phyloP scores from a whole-genome alignment of 176 grass and related monocot genomes.

The Poa annua region DNA sequence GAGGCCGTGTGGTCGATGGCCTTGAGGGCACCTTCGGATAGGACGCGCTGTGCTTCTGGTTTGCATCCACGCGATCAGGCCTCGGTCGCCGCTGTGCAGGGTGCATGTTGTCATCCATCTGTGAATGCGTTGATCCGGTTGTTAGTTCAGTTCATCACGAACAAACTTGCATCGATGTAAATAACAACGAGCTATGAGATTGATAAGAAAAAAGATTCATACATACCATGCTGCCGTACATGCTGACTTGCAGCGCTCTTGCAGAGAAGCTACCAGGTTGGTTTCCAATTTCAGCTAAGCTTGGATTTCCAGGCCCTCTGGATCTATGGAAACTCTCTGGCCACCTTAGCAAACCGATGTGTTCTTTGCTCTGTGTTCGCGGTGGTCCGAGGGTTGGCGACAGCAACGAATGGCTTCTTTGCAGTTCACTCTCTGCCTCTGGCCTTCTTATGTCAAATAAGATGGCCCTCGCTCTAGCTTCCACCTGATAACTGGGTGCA shows the following conservation, averaged over 20 bases:
- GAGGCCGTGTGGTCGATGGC: constrained; percentile 29
- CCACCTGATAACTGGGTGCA: constrained; percentile 66
- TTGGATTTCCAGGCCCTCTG: constrained; percentile 24
- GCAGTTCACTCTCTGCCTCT: constrained; percentile 49
- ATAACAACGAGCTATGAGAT: neutral
- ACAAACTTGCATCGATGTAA: neutral
- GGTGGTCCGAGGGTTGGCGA: constrained; percentile 44
- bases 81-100: constrained; percentile 3
- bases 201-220: neutral
- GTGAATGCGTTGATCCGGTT: neutral
- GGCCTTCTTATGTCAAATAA: constrained; percentile 57
- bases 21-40: constrained; percentile 63
- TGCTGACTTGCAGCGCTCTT: constrained; percentile 83
- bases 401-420: constrained; percentile 46
- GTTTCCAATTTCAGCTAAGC: constrained; percentile 48
- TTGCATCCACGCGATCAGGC: constrained; percentile 7
- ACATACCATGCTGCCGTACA: constrained; percentile 86
- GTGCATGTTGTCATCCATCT: constrained; percentile 58
- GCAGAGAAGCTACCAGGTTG: constrained; percentile 58
- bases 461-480: constrained; percentile 74
- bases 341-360: constrained; percentile 72
- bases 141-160: neutral
- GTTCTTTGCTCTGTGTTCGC: constrained; percentile 66
- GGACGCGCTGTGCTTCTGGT: constrained; percentile 57
- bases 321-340: constrained; percentile 70